Percentiles rank a stretch among this genome's conserved stretches.
These are phyloP conservation scores for Ceratobasidium sp. DNA, from an alignment of 1,284 basidiomycete species.

Conservation along the genomic window DNA sequence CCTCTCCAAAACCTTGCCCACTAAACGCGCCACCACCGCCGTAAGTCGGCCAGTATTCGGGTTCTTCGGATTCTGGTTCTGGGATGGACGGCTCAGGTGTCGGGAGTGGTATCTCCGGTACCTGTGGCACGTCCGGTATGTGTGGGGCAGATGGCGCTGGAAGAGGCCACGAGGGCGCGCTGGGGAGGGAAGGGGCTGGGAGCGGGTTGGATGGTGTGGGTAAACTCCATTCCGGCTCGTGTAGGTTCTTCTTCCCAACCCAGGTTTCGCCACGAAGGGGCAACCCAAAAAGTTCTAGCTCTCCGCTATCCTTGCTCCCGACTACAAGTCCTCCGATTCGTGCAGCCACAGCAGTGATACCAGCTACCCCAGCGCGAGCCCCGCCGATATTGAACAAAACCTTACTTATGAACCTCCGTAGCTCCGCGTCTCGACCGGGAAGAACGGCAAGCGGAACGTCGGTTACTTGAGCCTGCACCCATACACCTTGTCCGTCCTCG, in stretches of 20 bases:
- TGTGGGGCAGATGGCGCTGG: neutral
- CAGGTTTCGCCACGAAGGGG: slow-evolving; percentile 30
- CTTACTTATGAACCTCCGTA: slow-evolving; percentile 30
- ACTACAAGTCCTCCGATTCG: slow-evolving; percentile 23
- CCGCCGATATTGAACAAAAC: slow-evolving; percentile 28
- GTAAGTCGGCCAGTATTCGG: neutral
- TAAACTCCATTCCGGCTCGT: slow-evolving; percentile 28
- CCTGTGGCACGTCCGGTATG: neutral
- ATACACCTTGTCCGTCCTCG: slow-evolving; percentile 25
- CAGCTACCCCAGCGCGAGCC: slow-evolving; percentile 33
- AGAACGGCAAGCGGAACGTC: slow-evolving; percentile 30
- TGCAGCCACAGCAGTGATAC: slow-evolving; percentile 29
- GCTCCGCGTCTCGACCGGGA: slow-evolving; percentile 27
- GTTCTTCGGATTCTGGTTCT: slow-evolving; percentile 1
- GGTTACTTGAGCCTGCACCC: slow-evolving; percentile 36
- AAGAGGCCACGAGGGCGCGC: neutral
- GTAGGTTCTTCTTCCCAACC: slow-evolving; percentile 32
- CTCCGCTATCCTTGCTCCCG: slow-evolving; percentile 21
- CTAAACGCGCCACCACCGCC: neutral
- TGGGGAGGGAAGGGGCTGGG: slow-evolving; percentile 4
- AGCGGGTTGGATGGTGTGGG: slow-evolving; percentile 15
- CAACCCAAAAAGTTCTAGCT: slow-evolving; percentile 31
- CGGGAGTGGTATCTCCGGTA: neutral
- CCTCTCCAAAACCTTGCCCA: no score
- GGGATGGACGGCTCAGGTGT: neutral